Evolutionary conservation across 75 land plant genomes (phyloP).

Genomic region (Adiantum capillusveneris): DNA sequence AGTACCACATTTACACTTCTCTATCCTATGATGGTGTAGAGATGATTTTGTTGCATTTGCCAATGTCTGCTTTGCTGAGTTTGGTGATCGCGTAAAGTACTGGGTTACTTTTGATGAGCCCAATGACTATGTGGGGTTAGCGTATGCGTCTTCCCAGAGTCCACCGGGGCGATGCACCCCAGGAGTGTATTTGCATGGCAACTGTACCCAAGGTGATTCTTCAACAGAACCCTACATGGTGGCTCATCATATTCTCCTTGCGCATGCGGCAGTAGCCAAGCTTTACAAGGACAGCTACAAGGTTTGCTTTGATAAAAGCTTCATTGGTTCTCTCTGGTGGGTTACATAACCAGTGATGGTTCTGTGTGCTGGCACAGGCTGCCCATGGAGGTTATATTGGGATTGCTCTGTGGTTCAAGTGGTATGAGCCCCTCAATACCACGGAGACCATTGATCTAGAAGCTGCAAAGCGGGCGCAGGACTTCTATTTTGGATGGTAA

Average conservation of each 20-base stretch:
- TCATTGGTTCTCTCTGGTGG: too few relatives aligned
- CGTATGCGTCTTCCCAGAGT: slow-evolving; percentile 6
- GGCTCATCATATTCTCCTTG: slow-evolving; percentile 28
- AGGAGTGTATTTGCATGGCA: neutral
- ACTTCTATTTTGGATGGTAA: too few relatives aligned
- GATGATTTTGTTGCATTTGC: slow-evolving; percentile 33
- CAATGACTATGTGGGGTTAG: slow-evolving; percentile 7
- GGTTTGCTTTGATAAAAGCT: slow-evolving; percentile 2
- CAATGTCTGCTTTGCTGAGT: slow-evolving; percentile 38
- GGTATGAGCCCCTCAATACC: slow-evolving; percentile 39
- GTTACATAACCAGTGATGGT: too few relatives aligned
- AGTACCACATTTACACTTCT: too few relatives aligned
- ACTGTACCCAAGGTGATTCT: slow-evolving; percentile 14
- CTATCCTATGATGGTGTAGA: slow-evolving; percentile 10
- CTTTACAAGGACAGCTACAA: slow-evolving; percentile 18
- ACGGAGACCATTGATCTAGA: neutral
- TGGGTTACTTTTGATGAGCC: slow-evolving; percentile 47
- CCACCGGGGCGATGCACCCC: slow-evolving; percentile 17
- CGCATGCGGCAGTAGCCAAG: slow-evolving; percentile 32
- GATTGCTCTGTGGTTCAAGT: slow-evolving; percentile 27
- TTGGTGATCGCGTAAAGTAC: slow-evolving; percentile 44
- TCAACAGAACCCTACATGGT: slow-evolving; percentile 19
- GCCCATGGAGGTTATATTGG: slow-evolving; percentile 27
- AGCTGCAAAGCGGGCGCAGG: too few relatives aligned
- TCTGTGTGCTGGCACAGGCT: neutral